A percentile compares a stretch with the other conserved stretches of the same genome.
Evolutionary conservation across 805 yeast genomes (phyloP).

Genomic region (Nakazawaea pomicola): DNA sequence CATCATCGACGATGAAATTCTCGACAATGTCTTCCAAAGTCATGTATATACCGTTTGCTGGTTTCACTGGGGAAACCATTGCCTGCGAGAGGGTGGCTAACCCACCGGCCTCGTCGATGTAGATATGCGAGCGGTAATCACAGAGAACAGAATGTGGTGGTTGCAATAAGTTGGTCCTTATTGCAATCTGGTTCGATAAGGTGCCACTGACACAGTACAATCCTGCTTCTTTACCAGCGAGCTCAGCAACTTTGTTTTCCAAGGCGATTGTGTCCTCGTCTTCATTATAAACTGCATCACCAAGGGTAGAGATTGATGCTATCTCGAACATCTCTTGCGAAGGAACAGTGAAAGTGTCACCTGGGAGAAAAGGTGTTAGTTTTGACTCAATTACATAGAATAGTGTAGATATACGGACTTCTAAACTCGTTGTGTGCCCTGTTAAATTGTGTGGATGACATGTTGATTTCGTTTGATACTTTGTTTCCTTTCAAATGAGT

Average conservation of each 20-base stretch:
- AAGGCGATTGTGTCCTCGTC: conserved; percentile 64
- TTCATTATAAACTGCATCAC: conserved; percentile 88
- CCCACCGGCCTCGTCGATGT: conserved; percentile 85
- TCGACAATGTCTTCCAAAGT: conserved; percentile 74
- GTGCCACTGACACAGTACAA: conserved; percentile 87
- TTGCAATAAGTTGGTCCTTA: conserved; percentile 67
- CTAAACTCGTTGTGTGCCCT: conserved; percentile 43
- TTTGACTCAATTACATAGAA: neutral
- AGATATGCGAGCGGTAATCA: conserved; percentile 83
- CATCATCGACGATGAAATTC: conserved; percentile 61
- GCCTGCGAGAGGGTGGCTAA: conserved; percentile 85
- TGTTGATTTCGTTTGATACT: neutral
- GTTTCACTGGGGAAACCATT: conserved; percentile 80
- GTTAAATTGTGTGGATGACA: conserved; percentile 1
- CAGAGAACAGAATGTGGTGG: conserved; percentile 87
- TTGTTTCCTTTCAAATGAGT: neutral
- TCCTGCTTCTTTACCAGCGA: conserved; percentile 79
- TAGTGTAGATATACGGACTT: conserved; percentile 27
- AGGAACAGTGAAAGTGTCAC: conserved; percentile 89
- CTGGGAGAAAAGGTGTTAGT: neutral
- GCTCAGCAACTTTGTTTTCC: conserved; percentile 56
- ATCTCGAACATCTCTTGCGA: conserved; percentile 66
- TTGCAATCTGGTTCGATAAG: conserved; percentile 79
- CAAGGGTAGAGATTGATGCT: conserved; percentile 52
- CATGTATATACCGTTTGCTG: conserved; percentile 68